Evolutionary conservation across 164 flowering plant species (phyloP), one percentile per base, ranked within the genome.

Genomic region (Tetrastigma voinierianum): DNA sequence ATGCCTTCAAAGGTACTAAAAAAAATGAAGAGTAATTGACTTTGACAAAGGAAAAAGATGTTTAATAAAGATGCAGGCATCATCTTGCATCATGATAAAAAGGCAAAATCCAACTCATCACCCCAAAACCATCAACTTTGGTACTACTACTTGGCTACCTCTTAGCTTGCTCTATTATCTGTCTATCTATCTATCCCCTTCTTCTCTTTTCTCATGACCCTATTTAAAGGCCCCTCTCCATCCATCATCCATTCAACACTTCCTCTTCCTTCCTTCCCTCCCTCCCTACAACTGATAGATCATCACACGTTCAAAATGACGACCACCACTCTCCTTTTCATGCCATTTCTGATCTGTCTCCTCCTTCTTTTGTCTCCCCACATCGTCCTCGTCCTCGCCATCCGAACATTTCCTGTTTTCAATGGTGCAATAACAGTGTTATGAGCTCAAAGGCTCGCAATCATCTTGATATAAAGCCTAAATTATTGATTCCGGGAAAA

Each of bases 131-230:
- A 49, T 10, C 23, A 23, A 24, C 19, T 12, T 47, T n/a, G n/a
- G 47, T 6, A 49, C 56, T 60, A 67, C 13, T 57, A 47, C 47
- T 25, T 69, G 54, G 60, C 65, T 48, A 73, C 65, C 59, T 9
- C 70, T 65, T 67, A 77, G 74, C 74, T 68, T 72, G 70, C 56
- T 59, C 61, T 65, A n/a, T n/a, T n/a, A n/a, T n/a, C n/a, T n/a
- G n/a, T n/a, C n/a, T n/a, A n/a, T n/a, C n/a, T n/a, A n/a, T n/a
- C n/a, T n/a, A 65, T 52, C 56, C 44, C 14, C 44, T 52, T 47
- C 65, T 67, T 21, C 43, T 21, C 17, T 24, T 17, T n/a, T 60
- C 60, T 80, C 85, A 79, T 71, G 82, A 79, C 70, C 73, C 69
- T 51, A 63, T 74, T 77, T 70, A 77, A 72, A 44, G 46, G 59